Conservation (phyloP, 169 alveolate genomes). For the Neospora caninum region DNA sequence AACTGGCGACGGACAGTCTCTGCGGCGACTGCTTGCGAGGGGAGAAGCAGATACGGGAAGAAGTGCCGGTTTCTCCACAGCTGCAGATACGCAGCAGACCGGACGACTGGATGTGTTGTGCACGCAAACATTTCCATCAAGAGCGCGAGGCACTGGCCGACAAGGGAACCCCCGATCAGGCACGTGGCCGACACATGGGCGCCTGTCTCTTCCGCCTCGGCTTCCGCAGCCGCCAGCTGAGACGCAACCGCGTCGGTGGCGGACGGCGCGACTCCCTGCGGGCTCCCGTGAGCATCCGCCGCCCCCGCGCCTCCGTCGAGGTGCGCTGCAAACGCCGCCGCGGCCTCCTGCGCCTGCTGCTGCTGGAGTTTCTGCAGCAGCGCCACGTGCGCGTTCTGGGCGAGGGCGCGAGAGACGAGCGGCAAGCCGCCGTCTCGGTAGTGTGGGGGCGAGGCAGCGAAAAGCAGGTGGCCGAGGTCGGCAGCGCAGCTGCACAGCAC, state of each 20-base stretch:
- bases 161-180: constrained; percentile 18
- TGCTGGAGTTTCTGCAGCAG: neutral
- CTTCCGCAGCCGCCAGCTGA: neutral
- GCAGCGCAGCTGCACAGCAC: neutral
- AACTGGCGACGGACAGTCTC: neutral
- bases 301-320: neutral
- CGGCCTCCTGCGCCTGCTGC: constrained; percentile 22
- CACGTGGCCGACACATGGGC: neutral
- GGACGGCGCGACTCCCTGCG: neutral
- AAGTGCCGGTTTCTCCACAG: neutral
- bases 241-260: neutral
- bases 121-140: constrained; percentile 5
- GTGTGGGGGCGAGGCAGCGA: neutral
- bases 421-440: neutral
- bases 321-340: neutral
- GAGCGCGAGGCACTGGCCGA: constrained; percentile 12
- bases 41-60: constrained; percentile 6
- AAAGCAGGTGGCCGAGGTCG: neutral
- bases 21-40: constrained; percentile 17
- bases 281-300: neutral
- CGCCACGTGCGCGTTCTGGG: neutral
- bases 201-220: neutral
- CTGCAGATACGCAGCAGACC: neutral
- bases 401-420: neutral
- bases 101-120: neutral